Conservation (phyloP, 306 rosid genomes). For the Styphnolobium japonicum region DNA sequence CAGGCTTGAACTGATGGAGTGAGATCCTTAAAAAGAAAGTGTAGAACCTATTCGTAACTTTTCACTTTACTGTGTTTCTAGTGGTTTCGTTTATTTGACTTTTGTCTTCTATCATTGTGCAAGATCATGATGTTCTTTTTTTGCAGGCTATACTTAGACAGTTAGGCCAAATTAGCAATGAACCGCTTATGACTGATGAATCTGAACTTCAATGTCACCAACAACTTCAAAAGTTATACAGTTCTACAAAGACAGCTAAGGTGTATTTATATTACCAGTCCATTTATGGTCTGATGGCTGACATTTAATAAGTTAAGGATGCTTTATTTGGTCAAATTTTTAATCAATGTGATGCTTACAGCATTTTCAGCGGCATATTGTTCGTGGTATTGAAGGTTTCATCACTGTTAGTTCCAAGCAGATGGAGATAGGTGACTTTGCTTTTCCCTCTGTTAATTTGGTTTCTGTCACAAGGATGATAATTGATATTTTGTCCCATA, state of each 20-base stretch:
- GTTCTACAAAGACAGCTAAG: conserved; percentile 80
- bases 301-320: not conserved
- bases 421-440: conserved; percentile 68
- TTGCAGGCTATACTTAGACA: conserved; percentile 83
- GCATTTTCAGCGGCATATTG: conserved; percentile 87
- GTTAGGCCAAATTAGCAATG: conserved; percentile 70
- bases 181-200: conserved; percentile 64
- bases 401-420: conserved; percentile 73
- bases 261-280: conserved; percentile 31
- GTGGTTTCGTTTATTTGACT: conserved; percentile 5
- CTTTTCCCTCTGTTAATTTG: conserved; percentile 24
- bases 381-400: conserved; percentile 75
- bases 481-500: conserved; percentile 21
- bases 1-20: conserved; percentile 15
- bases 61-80: conserved; percentile 3
- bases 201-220: conserved; percentile 68
- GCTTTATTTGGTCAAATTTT: conserved; percentile 8
- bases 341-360: conserved; percentile 33
- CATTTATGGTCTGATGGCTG: not conserved
- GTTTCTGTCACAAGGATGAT: conserved; percentile 24
- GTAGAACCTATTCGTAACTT: not conserved
- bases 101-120: not conserved
- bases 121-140: conserved; percentile 21
- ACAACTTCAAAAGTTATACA: conserved; percentile 73
- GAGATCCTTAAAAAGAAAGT: not conserved